phyloP scores from a whole-genome alignment of 2,329 filamentous ascomycete genomes.

The Colletotrichum falcatum region DNA sequence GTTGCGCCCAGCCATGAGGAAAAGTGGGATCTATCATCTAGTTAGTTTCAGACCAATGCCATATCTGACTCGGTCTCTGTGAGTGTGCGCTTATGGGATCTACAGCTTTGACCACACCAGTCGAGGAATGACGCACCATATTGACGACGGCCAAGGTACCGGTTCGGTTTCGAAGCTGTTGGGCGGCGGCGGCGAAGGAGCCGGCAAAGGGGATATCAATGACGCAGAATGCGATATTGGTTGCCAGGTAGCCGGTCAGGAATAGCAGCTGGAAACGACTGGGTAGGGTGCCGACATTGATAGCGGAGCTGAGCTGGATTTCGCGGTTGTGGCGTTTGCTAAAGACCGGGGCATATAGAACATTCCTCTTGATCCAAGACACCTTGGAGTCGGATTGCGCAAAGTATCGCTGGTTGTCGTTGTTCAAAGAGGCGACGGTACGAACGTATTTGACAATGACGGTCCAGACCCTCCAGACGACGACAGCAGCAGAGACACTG shows the following conservation, averaged over 20 bases:
- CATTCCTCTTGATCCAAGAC: slow-evolving; percentile 74
- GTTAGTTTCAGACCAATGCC: slow-evolving; percentile 29
- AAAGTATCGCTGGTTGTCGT: slow-evolving; percentile 85
- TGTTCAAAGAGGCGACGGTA: slow-evolving; percentile 79
- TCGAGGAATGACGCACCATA: slow-evolving; percentile 65
- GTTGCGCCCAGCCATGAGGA: slow-evolving; percentile 80
- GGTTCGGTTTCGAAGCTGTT: slow-evolving; percentile 73
- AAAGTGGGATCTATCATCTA: slow-evolving; percentile 67
- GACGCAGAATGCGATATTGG: slow-evolving; percentile 83
- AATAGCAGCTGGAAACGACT: slow-evolving; percentile 72
- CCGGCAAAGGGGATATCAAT: slow-evolving; percentile 71
- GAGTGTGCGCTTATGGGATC: neutral
- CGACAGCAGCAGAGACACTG: slow-evolving; percentile 70
- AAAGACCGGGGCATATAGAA: slow-evolving; percentile 73
- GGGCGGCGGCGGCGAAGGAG: slow-evolving; percentile 57
- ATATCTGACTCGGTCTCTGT: neutral
- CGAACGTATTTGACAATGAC: slow-evolving; percentile 76
- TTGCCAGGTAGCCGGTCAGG: slow-evolving; percentile 67
- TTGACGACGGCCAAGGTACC: slow-evolving; percentile 79
- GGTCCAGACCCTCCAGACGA: slow-evolving; percentile 74
- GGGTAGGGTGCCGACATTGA: slow-evolving; percentile 74
- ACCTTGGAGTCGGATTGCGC: slow-evolving; percentile 64
- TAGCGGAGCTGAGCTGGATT: slow-evolving; percentile 69
- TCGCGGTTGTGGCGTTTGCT: slow-evolving; percentile 76
- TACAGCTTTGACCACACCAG: neutral